Conservation (phyloP, 176 grass and related monocot species). For the Triticum dicoccoides region DNA sequence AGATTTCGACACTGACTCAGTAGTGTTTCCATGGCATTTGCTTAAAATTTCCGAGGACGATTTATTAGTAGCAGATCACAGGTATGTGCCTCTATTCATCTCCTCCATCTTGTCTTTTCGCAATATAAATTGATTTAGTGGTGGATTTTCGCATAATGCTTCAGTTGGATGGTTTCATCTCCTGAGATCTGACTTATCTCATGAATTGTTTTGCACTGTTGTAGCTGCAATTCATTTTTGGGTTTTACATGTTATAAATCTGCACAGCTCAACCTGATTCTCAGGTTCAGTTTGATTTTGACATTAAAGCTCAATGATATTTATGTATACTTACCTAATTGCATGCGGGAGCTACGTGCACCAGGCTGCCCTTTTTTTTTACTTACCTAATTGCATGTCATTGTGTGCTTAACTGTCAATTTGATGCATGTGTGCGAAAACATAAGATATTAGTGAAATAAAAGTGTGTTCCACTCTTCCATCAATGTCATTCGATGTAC, state of each 20-base stretch:
- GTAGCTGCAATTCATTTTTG: background rate
- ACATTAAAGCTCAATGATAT: background rate
- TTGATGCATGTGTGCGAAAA: background rate
- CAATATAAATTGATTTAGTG: background rate
- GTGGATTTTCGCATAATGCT: background rate
- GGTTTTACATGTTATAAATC: conserved; percentile 5
- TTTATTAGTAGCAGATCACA: conserved; percentile 60
- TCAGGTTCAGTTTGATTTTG: background rate
- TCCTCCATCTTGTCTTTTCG: conserved; percentile 1
- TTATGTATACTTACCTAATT: background rate
- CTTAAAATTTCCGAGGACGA: conserved; percentile 57
- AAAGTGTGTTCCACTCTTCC: background rate
- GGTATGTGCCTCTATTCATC: conserved; percentile 36
- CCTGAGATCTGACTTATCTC: background rate
- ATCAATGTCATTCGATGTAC: background rate
- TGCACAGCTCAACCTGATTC: background rate
- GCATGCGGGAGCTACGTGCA: background rate
- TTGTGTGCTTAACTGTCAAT: background rate
- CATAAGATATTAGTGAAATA: background rate
- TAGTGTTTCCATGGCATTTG: conserved; percentile 76
- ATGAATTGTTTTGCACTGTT: background rate
- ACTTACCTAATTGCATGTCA: background rate
- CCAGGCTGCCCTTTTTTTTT: no score
- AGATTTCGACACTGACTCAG: conserved; percentile 40
- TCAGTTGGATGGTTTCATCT: background rate